Evolutionary conservation across 2,329 filamentous ascomycete species (phyloP), one percentile per base, ranked within the genome.

Genomic region (Biscogniauxia marginata): DNA sequence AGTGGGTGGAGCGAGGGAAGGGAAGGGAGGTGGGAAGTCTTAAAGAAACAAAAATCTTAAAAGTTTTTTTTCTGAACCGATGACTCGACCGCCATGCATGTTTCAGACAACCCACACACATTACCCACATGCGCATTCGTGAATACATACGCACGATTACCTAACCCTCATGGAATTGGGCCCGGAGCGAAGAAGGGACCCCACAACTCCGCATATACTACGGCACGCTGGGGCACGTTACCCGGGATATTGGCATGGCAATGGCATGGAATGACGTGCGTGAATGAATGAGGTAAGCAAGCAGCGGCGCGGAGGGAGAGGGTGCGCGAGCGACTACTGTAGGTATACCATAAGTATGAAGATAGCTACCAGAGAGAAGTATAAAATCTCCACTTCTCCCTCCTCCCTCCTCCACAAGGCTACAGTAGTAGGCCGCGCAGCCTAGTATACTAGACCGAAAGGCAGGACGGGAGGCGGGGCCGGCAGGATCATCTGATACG

Each of bases 41-140:
- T 39, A n/a, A 39, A 39, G 30, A 39, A 39, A 16, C n/a, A n/a
- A n/a, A n/a, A n/a, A n/a, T n/a, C n/a, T n/a, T n/a, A n/a, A n/a
- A n/a, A n/a, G n/a, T n/a, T n/a, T n/a, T 43, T 51, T 53, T 25
- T 55, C 57, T 57, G 54, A 19, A 56, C 55, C 48, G 50, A 53
- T 62, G 60, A 62, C 60, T 62, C 58, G 60, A 60, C 52, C 45
- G 52, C 44, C 43, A 47, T 49, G 58, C 52, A 60, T 60, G 60
- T 62, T 54, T 60, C 44, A 54, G 52, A 45, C n/a, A 7, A 39
- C 19, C 34, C 24, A 30, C 11, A 22, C 9, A 25, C 30, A n/a
- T 2, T 19, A 19, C 23, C 24, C 23, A 49, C 51, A 51, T 24
- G 45, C 46, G 39, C 44, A 39, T 39, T 16, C 30, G 11, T 50